Base-by-base conservation (phyloP, 2,329 filamentous ascomycete species). In the Daldinia sp. region DNA sequence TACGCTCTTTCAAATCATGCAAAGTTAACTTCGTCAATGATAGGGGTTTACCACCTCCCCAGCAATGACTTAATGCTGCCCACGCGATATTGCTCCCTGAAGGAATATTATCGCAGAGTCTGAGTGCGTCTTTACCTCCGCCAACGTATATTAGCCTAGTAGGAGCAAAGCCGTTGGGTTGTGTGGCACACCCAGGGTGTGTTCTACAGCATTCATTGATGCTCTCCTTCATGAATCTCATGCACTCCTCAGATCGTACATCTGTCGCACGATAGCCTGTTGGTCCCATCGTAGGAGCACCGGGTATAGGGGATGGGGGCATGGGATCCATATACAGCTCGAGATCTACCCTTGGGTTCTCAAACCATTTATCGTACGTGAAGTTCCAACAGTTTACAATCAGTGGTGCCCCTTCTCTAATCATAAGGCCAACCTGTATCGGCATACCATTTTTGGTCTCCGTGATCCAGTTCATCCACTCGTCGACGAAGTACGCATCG, bases 361-460 rank as follows among this genome's bases (percentile, higher is more conserved):
- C 59, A 35, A 68, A 71, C 61, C 61, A 68, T 50, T 71, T 71
- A 26, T 71, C 68, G 37, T 71, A 71, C 23, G 65, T 68, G 33
- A 71, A 71, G 33, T 71, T 68, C 68, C 68, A 71, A n/a, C 68
- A 71, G 41, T 71, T 71, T 15, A 71, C 33, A 42, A 71, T 63
- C 59, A 71, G 46, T 13, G 68, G 68, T 18, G 51, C 28, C 15
- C 68, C 68, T 46, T 71, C 61, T 37, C 48, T 64, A 35, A 71
- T 71, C 68, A 71, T 71, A 1, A 71, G 59, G n/a, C 68, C 68
- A 20, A 71, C 54, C 23, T 66, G 15, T 28, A 71, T 67, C 42
- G 68, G 68, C 68, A 71, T 71, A 5, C 13, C 65, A 37, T 71
- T 71, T 50, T 68, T 68, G 3, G 62, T 68, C 55, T 71, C 68